A percentile compares a stretch with the other conserved stretches of the same genome.
phyloP scores from a whole-genome alignment of 2,329 filamentous ascomycete genomes.

The Xylariaceae sp. region DNA sequence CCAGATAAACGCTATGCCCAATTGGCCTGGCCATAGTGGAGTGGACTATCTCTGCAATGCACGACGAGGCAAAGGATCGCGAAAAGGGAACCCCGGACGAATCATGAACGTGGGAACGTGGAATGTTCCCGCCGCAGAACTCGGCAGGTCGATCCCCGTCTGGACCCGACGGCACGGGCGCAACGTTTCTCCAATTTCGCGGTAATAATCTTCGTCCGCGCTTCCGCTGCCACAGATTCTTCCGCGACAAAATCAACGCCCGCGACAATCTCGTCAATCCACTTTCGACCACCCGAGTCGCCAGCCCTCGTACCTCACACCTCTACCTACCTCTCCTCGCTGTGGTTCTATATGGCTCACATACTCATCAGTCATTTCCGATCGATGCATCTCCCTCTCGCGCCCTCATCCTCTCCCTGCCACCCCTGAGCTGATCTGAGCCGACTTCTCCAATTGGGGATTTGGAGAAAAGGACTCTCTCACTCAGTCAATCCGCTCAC shows the following conservation, averaged over 20 bases:
- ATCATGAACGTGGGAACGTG: too few species aligned
- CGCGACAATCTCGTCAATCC: neutral
- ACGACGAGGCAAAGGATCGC: too few species aligned
- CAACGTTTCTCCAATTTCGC: too few species aligned
- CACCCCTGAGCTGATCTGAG: too few species aligned
- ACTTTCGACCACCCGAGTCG: neutral
- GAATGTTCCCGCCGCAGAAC: too few species aligned
- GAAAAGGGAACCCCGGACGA: too few species aligned
- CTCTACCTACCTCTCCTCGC: neutral
- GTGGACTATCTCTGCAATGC: too few species aligned
- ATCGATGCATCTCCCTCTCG: neutral
- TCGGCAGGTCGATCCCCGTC: too few species aligned
- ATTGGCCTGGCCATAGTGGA: too few species aligned
- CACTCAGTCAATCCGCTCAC: slow-evolving; percentile 2
- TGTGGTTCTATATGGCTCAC: neutral
- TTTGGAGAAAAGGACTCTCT: slow-evolving; percentile 15
- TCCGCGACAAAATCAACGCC: neutral
- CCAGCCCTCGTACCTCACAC: neutral
- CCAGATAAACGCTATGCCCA: too few species aligned
- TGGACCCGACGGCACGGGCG: too few species aligned
- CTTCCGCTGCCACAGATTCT: neutral
- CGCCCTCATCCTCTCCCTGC: neutral
- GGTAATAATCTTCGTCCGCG: too few species aligned
- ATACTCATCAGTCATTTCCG: neutral
- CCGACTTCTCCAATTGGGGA: neutral